phyloP scores from a whole-genome alignment of 164 flowering plant genomes.

The Buxus sempervirens region DNA sequence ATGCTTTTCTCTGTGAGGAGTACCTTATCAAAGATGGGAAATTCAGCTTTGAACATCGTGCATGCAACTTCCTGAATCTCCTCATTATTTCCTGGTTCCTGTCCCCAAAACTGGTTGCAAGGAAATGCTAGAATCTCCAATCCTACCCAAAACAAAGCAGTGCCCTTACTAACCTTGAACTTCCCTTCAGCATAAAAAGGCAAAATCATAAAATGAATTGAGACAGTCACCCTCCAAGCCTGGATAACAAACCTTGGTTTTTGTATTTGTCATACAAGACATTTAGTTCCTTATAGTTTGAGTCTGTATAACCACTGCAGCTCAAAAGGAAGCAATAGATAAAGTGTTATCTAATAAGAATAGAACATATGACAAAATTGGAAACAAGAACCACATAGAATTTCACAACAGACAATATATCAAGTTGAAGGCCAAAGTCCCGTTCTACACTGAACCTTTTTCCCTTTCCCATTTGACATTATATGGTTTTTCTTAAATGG shows the following conservation, averaged over 20 bases:
- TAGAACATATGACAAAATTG: too few species aligned
- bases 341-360: background rate
- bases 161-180: background rate
- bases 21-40: slow-evolving; percentile 92
- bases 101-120: slow-evolving; percentile 87
- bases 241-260: slow-evolving; percentile 53
- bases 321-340: background rate
- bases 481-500: background rate
- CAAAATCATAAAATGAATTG: background rate
- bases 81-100: slow-evolving; percentile 87
- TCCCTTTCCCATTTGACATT: too few species aligned
- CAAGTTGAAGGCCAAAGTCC: too few species aligned
- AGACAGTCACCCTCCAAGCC: background rate
- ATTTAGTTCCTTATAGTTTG: slow-evolving; percentile 86
- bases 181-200: background rate
- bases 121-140: slow-evolving; percentile 93
- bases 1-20: background rate
- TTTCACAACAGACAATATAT: too few species aligned
- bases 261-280: slow-evolving; percentile 75
- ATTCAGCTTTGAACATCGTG: slow-evolving; percentile 84
- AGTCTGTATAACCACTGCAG: slow-evolving; percentile 73
- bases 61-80: slow-evolving; percentile 66
- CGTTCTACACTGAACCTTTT: too few species aligned
- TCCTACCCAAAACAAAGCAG: slow-evolving; percentile 30
- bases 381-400: too few species aligned